A percentile compares a stretch with the other conserved stretches of the same genome.
Conservation (phyloP, 345 rosid genomes). For the Aurinia saxatilis region DNA sequence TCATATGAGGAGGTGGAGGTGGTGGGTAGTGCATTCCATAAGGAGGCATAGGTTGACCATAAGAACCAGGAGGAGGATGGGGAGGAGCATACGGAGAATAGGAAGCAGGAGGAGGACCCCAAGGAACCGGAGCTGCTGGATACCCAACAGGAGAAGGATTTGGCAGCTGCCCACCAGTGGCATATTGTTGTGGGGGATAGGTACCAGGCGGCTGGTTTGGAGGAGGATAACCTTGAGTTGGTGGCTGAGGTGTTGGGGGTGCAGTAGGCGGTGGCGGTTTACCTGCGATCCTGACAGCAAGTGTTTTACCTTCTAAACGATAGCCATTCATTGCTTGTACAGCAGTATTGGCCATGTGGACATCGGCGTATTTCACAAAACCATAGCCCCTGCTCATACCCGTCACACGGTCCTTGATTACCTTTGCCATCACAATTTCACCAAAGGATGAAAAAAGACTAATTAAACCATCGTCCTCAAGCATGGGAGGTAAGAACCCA, state of each 20-base stretch:
- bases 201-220: constrained; percentile 59
- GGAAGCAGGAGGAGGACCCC: constrained; percentile 90
- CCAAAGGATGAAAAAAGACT: constrained; percentile 78
- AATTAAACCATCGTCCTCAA: constrained; percentile 88
- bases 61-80: constrained; percentile 78
- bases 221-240: constrained; percentile 45
- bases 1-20: constrained; percentile 32
- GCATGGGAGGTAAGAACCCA: constrained; percentile 85
- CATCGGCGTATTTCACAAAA: constrained; percentile 82
- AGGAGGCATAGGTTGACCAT: constrained; percentile 87
- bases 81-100: constrained; percentile 79
- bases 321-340: constrained; percentile 79
- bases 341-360: constrained; percentile 85
- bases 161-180: constrained; percentile 65
- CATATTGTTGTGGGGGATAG: constrained; percentile 73
- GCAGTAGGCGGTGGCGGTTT: constrained; percentile 80
- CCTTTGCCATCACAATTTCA: constrained; percentile 96
- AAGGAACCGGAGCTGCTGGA: constrained; percentile 61
- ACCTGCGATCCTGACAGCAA: constrained; percentile 95
- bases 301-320: constrained; percentile 76
- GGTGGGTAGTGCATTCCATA: constrained; percentile 81
- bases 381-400: constrained; percentile 92
- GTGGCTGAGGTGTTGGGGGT: constrained; percentile 60
- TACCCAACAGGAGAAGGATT: constrained; percentile 52
- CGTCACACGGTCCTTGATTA: constrained; percentile 73